Percentiles rank a stretch among this genome's conserved stretches.
These are phyloP conservation scores for Kazachstania psychrophila DNA, from an alignment of 805 yeast species.

Conservation along the genomic window DNA sequence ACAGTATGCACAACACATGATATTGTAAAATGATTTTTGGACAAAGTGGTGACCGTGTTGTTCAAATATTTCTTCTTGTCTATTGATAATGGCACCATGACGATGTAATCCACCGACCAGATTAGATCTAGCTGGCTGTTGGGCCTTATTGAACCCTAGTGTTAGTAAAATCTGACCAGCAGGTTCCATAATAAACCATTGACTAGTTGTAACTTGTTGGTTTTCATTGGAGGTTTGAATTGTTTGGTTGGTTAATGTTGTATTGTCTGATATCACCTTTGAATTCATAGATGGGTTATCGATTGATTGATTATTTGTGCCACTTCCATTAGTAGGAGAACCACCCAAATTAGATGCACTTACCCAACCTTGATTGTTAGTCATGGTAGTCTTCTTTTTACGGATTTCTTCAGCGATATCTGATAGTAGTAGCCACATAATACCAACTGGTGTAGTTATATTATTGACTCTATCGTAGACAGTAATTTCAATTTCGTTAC, in stretches of 20 bases:
- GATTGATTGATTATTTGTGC: not conserved
- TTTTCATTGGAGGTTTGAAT: not conserved
- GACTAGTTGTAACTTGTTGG: constrained; percentile 41
- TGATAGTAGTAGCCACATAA: constrained; percentile 81
- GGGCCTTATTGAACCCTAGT: constrained; percentile 69
- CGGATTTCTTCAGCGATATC: constrained; percentile 94
- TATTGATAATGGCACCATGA: constrained; percentile 95
- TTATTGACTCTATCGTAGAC: constrained; percentile 72
- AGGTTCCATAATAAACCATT: constrained; percentile 91
- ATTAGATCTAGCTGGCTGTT: constrained; percentile 37
- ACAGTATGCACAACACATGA: constrained; percentile 96
- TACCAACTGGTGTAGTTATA: constrained; percentile 73
- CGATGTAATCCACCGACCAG: constrained; percentile 68
- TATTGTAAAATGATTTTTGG: constrained; percentile 87
- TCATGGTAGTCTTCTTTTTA: constrained; percentile 73
- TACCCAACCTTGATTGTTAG: constrained; percentile 78
- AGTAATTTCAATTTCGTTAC: constrained; percentile 82
- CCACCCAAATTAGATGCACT: constrained; percentile 47
- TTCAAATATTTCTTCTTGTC: constrained; percentile 80
- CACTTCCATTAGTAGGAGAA: not conserved
- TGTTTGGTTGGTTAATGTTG: not conserved
- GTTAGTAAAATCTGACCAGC: constrained; percentile 80
- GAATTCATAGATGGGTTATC: not conserved
- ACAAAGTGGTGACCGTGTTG: constrained; percentile 97
- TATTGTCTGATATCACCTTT: not conserved